A percentile compares a stretch with the other conserved stretches of the same genome.
Evolutionary conservation across 1,139 yeast genomes (phyloP).

Genomic region (Hyphopichia buzzinii): DNA sequence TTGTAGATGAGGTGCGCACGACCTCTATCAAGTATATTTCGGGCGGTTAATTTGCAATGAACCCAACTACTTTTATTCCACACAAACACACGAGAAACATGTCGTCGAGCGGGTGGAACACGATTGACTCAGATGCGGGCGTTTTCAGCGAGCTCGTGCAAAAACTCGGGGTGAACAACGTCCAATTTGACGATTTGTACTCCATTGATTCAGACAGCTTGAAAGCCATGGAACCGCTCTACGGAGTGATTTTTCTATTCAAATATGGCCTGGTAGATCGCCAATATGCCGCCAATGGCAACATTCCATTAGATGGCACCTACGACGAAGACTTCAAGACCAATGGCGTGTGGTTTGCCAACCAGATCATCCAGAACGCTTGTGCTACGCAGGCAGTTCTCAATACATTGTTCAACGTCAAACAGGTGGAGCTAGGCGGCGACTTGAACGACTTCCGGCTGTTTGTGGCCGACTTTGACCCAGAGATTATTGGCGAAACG

Average conservation of each 20-base stretch:
- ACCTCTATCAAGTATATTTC: neutral
- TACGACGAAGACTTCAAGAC: slow-evolving; percentile 41
- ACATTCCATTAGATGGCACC: slow-evolving; percentile 42
- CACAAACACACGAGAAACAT: too few species aligned
- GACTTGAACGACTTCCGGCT: slow-evolving; percentile 48
- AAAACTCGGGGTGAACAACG: slow-evolving; percentile 51
- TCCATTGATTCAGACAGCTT: slow-evolving; percentile 52
- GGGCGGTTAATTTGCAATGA: neutral
- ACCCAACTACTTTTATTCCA: too few species aligned
- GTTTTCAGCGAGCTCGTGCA: slow-evolving; percentile 67
- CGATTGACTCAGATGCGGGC: slow-evolving; percentile 75
- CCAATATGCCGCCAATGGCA: slow-evolving; percentile 22
- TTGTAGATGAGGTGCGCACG: too few species aligned
- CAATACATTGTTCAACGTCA: slow-evolving; percentile 48
- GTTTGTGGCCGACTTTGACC: slow-evolving; percentile 56
- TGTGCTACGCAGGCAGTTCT: slow-evolving; percentile 81
- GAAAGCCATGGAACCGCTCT: slow-evolving; percentile 39
- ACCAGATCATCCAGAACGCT: slow-evolving; percentile 67
- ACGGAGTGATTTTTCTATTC: slow-evolving; percentile 66
- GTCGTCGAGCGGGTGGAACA: slow-evolving; percentile 53
- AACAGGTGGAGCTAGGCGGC: slow-evolving; percentile 46
- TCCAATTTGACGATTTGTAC: slow-evolving; percentile 61
- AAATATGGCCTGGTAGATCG: slow-evolving; percentile 50
- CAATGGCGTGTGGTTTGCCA: slow-evolving; percentile 55
- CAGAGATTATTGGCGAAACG: slow-evolving; percentile 61